phyloP scores from a whole-genome alignment of 768 basidiomycete genomes.

The Lactifluus rugatus region DNA sequence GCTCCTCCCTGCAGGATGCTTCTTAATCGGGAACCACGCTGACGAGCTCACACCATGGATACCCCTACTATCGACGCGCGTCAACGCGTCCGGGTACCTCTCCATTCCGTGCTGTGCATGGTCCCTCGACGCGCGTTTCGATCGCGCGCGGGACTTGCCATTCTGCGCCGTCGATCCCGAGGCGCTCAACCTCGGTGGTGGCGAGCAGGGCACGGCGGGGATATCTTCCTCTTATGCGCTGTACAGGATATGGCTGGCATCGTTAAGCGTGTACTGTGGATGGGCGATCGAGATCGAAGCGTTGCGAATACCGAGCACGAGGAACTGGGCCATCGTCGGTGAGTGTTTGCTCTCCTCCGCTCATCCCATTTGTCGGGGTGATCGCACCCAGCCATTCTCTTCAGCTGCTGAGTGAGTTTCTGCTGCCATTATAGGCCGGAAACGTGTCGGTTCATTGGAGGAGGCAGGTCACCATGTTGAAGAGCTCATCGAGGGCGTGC shows the following conservation, averaged over 20 bases:
- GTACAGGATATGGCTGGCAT: slow-evolving; percentile 84
- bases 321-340: slow-evolving; percentile 92
- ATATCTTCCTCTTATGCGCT: slow-evolving; percentile 51
- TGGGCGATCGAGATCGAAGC: slow-evolving; percentile 84
- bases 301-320: slow-evolving; percentile 84
- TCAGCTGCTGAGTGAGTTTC: not conserved
- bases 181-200: slow-evolving; percentile 48
- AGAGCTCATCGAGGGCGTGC: slow-evolving; percentile 46
- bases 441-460: slow-evolving; percentile 24
- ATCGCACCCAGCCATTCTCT: not conserved
- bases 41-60: slow-evolving; percentile 96
- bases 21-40: slow-evolving; percentile 91
- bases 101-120: slow-evolving; percentile 91
- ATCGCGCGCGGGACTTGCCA: slow-evolving; percentile 35
- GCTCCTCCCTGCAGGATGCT: slow-evolving; percentile 39
- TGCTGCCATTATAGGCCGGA: slow-evolving; percentile 24
- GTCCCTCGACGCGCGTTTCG: slow-evolving; percentile 60
- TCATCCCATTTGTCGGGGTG: not conserved
- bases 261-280: slow-evolving; percentile 60
- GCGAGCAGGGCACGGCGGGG: slow-evolving; percentile 38
- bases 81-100: slow-evolving; percentile 54
- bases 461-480: slow-evolving; percentile 37
- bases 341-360: not conserved
- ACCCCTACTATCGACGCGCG: slow-evolving; percentile 64
- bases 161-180: slow-evolving; percentile 25